These are phyloP conservation scores for Trifolium pratense DNA, from an alignment of 306 rosid species.

Conservation along the genomic window DNA sequence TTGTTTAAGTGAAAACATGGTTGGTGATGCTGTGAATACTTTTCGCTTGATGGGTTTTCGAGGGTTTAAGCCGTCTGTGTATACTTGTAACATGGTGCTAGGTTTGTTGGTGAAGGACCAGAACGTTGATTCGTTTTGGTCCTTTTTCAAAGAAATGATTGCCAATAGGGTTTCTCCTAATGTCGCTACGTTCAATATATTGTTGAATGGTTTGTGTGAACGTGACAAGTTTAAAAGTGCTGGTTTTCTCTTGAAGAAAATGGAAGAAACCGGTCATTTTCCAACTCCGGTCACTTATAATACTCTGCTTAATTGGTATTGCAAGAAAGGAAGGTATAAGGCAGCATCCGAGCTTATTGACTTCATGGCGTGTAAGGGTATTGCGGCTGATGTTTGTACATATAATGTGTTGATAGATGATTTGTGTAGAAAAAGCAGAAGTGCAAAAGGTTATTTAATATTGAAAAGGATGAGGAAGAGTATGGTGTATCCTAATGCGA, in stretches of 20 bases:
- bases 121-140: conserved; percentile 57
- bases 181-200: conserved; percentile 68
- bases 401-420: conserved; percentile 71
- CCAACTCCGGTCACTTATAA: conserved; percentile 69
- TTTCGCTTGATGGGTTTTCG: conserved; percentile 64
- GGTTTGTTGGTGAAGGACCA: conserved; percentile 64
- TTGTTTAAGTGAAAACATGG: conserved; percentile 63
- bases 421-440: conserved; percentile 69
- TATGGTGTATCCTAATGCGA: conserved; percentile 61
- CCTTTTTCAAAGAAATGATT: conserved; percentile 71
- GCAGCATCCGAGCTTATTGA: conserved; percentile 65
- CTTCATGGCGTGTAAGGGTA: conserved; percentile 73
- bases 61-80: conserved; percentile 71
- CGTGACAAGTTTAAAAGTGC: conserved; percentile 71
- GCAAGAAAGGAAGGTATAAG: conserved; percentile 69
- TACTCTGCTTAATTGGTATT: conserved; percentile 78
- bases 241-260: conserved; percentile 56
- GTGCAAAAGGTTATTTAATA: conserved; percentile 71
- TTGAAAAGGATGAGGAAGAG: conserved; percentile 76
- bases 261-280: conserved; percentile 66
- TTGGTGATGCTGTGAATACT: conserved; percentile 60
- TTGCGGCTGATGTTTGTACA: conserved; percentile 68
- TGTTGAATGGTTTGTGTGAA: conserved; percentile 63
- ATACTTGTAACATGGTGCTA: conserved; percentile 78
- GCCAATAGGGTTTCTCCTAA: conserved; percentile 58